Evolutionary conservation across 148 eudicot species (phyloP).

Genomic region (Mesembryanthemum crystallinum): DNA sequence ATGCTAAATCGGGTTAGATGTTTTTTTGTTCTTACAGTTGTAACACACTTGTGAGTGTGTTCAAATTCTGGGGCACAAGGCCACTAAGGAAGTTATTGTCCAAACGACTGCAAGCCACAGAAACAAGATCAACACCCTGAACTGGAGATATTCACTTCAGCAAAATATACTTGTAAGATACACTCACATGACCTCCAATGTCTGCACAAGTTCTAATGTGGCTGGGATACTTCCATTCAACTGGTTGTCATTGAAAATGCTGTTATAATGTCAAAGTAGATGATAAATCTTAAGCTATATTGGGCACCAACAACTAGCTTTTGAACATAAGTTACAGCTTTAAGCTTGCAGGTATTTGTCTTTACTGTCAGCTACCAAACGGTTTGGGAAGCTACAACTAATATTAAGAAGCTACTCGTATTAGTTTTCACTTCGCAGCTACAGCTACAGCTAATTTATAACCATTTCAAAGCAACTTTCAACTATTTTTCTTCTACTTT

Average conservation of each 20-base stretch:
- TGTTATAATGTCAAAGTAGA: constrained; percentile 7
- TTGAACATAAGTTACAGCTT: too few relatives aligned
- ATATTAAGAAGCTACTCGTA: too few relatives aligned
- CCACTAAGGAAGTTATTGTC: constrained; percentile 31
- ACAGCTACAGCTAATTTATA: too few relatives aligned
- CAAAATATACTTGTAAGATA: neutral
- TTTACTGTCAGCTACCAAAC: too few relatives aligned
- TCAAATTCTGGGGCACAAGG: constrained; percentile 26
- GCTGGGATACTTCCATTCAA: constrained; percentile 35
- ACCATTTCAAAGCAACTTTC: too few relatives aligned
- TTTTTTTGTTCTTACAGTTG: constrained; percentile 29
- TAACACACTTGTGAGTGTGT: constrained; percentile 17
- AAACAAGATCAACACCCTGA: constrained; percentile 5
- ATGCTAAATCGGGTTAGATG: neutral
- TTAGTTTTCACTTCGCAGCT: too few relatives aligned
- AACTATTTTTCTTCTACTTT: too few relatives aligned
- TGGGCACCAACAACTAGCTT: too few relatives aligned
- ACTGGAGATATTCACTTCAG: neutral
- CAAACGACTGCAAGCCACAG: constrained; percentile 31
- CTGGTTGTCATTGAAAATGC: constrained; percentile 31
- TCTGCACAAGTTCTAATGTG: constrained; percentile 27
- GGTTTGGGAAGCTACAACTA: too few relatives aligned
- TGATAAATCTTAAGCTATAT: constrained; percentile 5
- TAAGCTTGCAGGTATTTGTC: too few relatives aligned
- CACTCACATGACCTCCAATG: constrained; percentile 33